Evolutionary conservation across 2,329 filamentous ascomycete species (phyloP).

Genomic region (Periglandula ipomoeae): DNA sequence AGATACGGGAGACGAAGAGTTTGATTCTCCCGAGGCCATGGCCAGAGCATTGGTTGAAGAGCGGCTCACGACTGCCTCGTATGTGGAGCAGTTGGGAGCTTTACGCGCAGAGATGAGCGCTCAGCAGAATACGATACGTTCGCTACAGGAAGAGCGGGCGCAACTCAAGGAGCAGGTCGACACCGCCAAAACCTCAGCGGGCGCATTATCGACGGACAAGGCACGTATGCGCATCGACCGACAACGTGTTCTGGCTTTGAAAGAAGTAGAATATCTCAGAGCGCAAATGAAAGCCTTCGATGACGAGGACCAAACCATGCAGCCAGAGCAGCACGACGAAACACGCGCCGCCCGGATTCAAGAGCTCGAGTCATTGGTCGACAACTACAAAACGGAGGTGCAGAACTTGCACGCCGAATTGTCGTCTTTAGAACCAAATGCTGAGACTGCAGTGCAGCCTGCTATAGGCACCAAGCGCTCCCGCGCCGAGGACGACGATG

Average conservation of each 20-base stretch:
- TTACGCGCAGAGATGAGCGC: conserved; percentile 70
- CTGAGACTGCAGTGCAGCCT: conserved; percentile 23
- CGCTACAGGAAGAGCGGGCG: conserved; percentile 60
- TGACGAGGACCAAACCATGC: conserved; percentile 77
- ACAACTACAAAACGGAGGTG: conserved; percentile 76
- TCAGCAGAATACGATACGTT: conserved; percentile 65
- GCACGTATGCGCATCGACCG: conserved; percentile 69
- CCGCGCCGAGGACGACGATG: conserved; percentile 50
- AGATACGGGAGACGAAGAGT: conserved; percentile 55
- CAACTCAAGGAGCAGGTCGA: conserved; percentile 61
- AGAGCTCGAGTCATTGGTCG: conserved; percentile 77
- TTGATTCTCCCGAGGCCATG: conserved; percentile 80
- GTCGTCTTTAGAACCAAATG: conserved; percentile 47
- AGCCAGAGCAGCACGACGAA: conserved; percentile 69
- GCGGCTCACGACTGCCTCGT: conserved; percentile 65
- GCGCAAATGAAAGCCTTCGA: conserved; percentile 87
- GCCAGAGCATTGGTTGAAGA: conserved; percentile 78
- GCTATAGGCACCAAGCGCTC: conserved; percentile 53
- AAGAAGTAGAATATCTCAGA: conserved; percentile 89
- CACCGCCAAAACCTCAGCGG: conserved; percentile 47
- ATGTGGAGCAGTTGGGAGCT: conserved; percentile 72
- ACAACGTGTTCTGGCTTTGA: conserved; percentile 74
- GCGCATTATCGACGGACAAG: conserved; percentile 49
- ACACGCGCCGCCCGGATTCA: conserved; percentile 65
- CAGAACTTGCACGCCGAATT: conserved; percentile 66